Percentiles rank a stretch among this genome's conserved stretches.
Conservation (phyloP, 768 basidiomycete species). For the Mycena venus region DNA sequence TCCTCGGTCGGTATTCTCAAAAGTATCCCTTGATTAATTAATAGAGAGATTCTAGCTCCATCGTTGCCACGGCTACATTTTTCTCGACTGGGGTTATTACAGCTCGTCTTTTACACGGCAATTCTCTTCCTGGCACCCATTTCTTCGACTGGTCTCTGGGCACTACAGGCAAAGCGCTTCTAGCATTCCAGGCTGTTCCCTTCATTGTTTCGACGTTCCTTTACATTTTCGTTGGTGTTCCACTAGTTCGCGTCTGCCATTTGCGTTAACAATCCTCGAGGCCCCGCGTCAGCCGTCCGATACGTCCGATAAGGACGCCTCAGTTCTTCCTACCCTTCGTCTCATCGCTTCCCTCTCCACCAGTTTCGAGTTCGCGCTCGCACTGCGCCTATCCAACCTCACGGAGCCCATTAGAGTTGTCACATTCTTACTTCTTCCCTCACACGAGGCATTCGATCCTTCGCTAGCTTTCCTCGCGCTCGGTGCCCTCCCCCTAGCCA, state of each 20-base stretch:
- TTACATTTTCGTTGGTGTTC: constrained; percentile 46
- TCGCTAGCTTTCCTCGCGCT: constrained; percentile 67
- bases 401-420: constrained; percentile 63
- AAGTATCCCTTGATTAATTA: constrained; percentile 15
- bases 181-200: constrained; percentile 56
- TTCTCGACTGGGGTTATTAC: constrained; percentile 63
- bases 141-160: constrained; percentile 58
- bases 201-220: constrained; percentile 47
- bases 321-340: constrained; percentile 42
- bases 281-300: constrained; percentile 14
- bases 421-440: constrained; percentile 65
- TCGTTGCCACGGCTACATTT: constrained; percentile 68
- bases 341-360: constrained; percentile 57
- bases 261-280: constrained; percentile 9
- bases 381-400: constrained; percentile 67
- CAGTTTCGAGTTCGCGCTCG: constrained; percentile 65
- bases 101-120: constrained; percentile 52
- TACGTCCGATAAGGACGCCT: background rate
- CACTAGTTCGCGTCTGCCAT: constrained; percentile 31
- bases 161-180: constrained; percentile 47
- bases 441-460: constrained; percentile 65
- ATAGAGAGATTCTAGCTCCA: constrained; percentile 54
- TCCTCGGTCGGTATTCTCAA: constrained; percentile 53
- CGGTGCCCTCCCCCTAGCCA: constrained; percentile 63
- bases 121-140: constrained; percentile 36